These are phyloP conservation scores for Emmonsia crescens DNA, from an alignment of 2,329 filamentous ascomycete genomes.

Conservation along the genomic window DNA sequence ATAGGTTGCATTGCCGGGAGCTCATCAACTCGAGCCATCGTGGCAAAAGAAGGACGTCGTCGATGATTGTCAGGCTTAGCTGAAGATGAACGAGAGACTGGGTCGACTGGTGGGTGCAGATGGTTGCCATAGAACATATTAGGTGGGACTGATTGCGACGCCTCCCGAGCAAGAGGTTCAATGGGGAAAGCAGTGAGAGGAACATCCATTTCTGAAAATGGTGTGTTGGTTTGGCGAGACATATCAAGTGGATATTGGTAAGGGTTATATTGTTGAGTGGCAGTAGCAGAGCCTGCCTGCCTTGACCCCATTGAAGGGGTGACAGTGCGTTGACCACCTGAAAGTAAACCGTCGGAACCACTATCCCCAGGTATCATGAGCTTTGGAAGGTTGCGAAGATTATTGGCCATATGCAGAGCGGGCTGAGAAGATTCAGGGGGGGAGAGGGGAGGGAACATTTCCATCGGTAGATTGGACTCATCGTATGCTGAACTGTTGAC, in stretches of 20 bases:
- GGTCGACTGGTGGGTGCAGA: conserved; percentile 26
- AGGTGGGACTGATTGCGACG: conserved; percentile 83
- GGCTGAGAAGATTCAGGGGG: conserved; percentile 25
- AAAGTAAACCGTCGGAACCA: conserved; percentile 17
- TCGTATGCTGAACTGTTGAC: conserved; percentile 44
- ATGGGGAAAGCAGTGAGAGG: conserved; percentile 63
- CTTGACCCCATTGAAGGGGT: conserved; percentile 19
- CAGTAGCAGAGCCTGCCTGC: conserved; percentile 15
- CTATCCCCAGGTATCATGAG: conserved; percentile 44
- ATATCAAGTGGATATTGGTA: conserved; percentile 35
- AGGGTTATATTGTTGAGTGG: conserved; percentile 42
- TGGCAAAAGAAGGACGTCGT: conserved; percentile 17
- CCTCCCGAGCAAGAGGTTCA: conserved; percentile 64
- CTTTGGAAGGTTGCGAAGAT: conserved; percentile 45
- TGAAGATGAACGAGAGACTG: conserved; percentile 36
- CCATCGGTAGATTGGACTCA: conserved; percentile 36
- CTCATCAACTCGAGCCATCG: conserved; percentile 23
- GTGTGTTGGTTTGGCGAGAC: conserved; percentile 54
- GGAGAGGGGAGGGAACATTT: conserved; percentile 39
- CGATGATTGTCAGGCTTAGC: conserved; percentile 31
- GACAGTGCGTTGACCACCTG: conserved; percentile 20
- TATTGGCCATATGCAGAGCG: conserved; percentile 34
- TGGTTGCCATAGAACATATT: conserved; percentile 69
- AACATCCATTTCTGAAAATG: conserved; percentile 82
- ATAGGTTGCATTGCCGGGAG: conserved; percentile 18